Evolutionary conservation across 2,329 filamentous ascomycete genomes (phyloP).

Genomic region (Fusarium sp.): DNA sequence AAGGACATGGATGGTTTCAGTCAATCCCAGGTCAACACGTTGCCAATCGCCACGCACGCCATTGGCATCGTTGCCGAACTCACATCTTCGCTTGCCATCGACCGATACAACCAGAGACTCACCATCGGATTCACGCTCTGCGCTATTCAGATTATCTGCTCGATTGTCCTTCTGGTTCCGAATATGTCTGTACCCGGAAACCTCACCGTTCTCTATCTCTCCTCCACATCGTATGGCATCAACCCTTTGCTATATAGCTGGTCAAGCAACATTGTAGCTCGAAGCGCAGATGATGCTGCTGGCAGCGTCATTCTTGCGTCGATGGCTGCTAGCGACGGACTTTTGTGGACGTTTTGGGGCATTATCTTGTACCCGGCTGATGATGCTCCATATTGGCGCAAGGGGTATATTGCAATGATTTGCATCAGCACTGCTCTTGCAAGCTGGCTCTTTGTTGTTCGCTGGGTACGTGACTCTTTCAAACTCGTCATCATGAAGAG

Average conservation of each 20-base stretch:
- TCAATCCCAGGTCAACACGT: conserved; percentile 43
- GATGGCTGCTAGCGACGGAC: conserved; percentile 55
- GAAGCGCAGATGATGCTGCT: conserved; percentile 53
- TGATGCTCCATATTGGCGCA: conserved; percentile 57
- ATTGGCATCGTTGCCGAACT: conserved; percentile 43
- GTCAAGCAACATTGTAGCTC: conserved; percentile 40
- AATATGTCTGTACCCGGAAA: conserved; percentile 35
- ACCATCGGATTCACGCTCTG: conserved; percentile 27
- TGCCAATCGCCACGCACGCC: conserved; percentile 42
- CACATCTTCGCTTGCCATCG: conserved; percentile 33
- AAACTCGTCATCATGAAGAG: no score
- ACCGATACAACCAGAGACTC: conserved; percentile 24
- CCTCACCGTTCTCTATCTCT: conserved; percentile 36
- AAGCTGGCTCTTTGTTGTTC: conserved; percentile 32
- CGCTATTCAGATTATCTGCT: conserved; percentile 30
- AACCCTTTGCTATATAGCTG: conserved; percentile 44
- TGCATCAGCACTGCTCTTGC: conserved; percentile 19
- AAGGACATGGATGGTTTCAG: conserved; percentile 35
- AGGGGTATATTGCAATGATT: conserved; percentile 45
- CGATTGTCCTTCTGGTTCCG: conserved; percentile 33
- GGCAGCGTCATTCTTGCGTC: conserved; percentile 55
- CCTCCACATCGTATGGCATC: conserved; percentile 41
- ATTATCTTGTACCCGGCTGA: conserved; percentile 57
- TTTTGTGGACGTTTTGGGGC: conserved; percentile 60
- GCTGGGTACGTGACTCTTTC: conserved; percentile 21